These are phyloP conservation scores for Cryptosporidium sp. DNA, from an alignment of 169 alveolate species.

Conservation along the genomic window DNA sequence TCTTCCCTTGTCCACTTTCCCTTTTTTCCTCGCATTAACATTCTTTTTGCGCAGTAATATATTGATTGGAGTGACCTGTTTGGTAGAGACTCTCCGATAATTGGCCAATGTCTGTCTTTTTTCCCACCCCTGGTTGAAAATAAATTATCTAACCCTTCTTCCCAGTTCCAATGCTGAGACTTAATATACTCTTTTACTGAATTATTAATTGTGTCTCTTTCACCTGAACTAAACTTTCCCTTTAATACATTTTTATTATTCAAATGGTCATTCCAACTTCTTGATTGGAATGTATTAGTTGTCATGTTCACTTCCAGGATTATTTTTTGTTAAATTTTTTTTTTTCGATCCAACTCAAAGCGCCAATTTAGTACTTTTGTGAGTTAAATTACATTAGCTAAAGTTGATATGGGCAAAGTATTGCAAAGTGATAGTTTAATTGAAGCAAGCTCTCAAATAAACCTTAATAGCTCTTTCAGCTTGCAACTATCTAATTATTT, in stretches of 20 bases:
- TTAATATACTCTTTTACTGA: constrained; percentile 23
- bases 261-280: constrained; percentile 68
- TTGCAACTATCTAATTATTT: constrained; percentile 20
- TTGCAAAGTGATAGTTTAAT: neutral
- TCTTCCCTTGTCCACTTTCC: constrained; percentile 74
- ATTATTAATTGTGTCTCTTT: constrained; percentile 40
- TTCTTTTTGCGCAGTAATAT: constrained; percentile 66
- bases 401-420: neutral
- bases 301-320: neutral
- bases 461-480: neutral
- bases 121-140: constrained; percentile 37
- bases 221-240: constrained; percentile 64
- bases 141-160: constrained; percentile 56
- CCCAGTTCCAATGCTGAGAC: constrained; percentile 63
- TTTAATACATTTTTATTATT: constrained; percentile 41
- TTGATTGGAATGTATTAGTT: neutral
- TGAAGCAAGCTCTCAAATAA: neutral
- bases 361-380: constrained; percentile 4
- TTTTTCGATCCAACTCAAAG: neutral
- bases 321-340: neutral
- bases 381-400: constrained; percentile 3
- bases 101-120: constrained; percentile 72
- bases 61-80: constrained; percentile 69
- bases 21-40: constrained; percentile 47
- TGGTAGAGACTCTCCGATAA: constrained; percentile 59